A percentile compares a stretch with the other conserved stretches of the same genome.
phyloP scores from a whole-genome alignment of 352 stramenopile genomes.

The Phytophthora litchii region DNA sequence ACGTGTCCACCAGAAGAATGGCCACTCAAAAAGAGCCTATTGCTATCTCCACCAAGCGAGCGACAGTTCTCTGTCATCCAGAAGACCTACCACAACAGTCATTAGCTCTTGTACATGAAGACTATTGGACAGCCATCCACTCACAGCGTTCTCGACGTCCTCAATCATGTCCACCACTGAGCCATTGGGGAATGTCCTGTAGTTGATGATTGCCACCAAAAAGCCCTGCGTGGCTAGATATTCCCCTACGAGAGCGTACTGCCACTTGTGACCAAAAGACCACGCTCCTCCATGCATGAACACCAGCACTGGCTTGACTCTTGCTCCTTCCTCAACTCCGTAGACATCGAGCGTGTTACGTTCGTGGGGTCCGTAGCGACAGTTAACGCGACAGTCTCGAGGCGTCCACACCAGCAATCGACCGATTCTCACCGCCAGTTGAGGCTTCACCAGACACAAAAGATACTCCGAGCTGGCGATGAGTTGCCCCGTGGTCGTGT shows the following conservation, averaged over 20 bases:
- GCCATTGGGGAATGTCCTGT: constrained; percentile 89
- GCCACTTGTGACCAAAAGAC: constrained; percentile 83
- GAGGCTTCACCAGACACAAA: constrained; percentile 59
- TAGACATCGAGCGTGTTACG: constrained; percentile 73
- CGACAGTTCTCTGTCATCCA: constrained; percentile 61
- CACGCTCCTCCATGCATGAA: constrained; percentile 93
- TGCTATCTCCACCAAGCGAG: constrained; percentile 53
- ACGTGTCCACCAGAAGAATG: constrained; percentile 76
- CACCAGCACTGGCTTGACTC: constrained; percentile 76
- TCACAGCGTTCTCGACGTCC: constrained; percentile 81
- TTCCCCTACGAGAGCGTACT: constrained; percentile 73
- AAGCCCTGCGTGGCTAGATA: constrained; percentile 64
- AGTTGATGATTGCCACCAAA: constrained; percentile 89
- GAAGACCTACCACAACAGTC: constrained; percentile 40
- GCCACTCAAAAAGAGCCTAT: constrained; percentile 58
- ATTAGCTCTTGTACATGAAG: constrained; percentile 8
- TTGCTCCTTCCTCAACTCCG: constrained; percentile 32
- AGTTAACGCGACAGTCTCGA: constrained; percentile 30
- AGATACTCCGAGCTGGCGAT: constrained; percentile 61
- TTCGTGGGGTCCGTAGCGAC: constrained; percentile 52
- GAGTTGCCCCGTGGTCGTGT: constrained; percentile 55
- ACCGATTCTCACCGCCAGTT: constrained; percentile 48
- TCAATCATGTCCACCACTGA: constrained; percentile 88
- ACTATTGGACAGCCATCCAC: neutral
- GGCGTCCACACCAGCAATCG: constrained; percentile 50